Evolutionary conservation across 257 asterid genomes (phyloP), one percentile per base, ranked within the genome.

Genomic region (Plantago major): DNA sequence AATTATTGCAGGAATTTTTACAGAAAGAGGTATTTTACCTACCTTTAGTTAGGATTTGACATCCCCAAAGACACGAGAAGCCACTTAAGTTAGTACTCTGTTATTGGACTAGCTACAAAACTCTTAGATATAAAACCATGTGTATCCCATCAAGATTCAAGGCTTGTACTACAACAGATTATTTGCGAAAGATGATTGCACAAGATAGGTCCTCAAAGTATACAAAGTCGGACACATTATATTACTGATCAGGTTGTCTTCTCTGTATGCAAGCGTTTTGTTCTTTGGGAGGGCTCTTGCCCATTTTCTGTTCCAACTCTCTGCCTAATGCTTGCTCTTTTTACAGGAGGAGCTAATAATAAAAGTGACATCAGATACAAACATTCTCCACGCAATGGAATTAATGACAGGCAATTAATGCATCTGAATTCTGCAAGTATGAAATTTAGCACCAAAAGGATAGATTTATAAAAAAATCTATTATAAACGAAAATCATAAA

Each of bases 171-270:
- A 55, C 4, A 2, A 11, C 10, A 10, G 97, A 84, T 67, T 86
- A 84, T 60, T 50, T 86, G 68, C 53, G 82, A 69, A 89, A 89
- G 82, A 79, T 86, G 72, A 67, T 84, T 40, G 78, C 72, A 47
- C 84, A 79, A 45, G 89, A 86, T 48, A 84, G 89, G 66, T 62
- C 94, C 53, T 78, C 95, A n/a, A 84, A 84, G 76, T 71, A 82
- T 75, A 89, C 91, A 75, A 66, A 77, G 95, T 89, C 1, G 83
- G 87, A 46, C 91, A 89, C 64, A 80, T 89, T 54, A 89, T 89
- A 95, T n/a, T n/a, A 89, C 95, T 45, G 75, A 80, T 44, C 81
- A 78, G 89, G 95, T 86, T 48, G 60, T 28, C 43, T 18, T 62
- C 6, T 33, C 40, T 9, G 28, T 51, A 49, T 66, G 57, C 51